Base-by-base conservation (phyloP, 192 early-diverging fungal genomes). In the Coemansia sp. region DNA sequence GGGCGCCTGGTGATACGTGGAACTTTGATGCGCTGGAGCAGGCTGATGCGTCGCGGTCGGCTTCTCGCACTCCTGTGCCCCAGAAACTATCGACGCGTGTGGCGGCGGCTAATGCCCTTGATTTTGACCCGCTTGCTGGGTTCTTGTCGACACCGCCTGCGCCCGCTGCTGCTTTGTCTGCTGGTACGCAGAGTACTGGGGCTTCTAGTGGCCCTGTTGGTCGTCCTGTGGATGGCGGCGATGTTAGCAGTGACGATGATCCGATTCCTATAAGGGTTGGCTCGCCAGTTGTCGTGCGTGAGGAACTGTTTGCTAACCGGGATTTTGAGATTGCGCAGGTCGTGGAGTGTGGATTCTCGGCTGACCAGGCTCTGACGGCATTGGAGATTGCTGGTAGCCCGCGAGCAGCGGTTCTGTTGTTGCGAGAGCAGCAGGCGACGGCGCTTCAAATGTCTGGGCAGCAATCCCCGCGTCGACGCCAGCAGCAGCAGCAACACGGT, bases 301-400 rank as follows among this genome's bases (percentile, higher is more conserved):
- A 26, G n/a, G 67, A 69, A 26, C 23, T 70, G 39, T 69, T 69
- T 65, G 63, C 37, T 31, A 74, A 71, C 11, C 62, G 74, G n/a
- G 79, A 81, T 46, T 81, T 76, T 67, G 79, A 81, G 56, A 85
- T 95, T 63, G 88, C 91, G 4, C 85, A 90, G 74, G 83, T 97
- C 39, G 85, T 88, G 13, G 87, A 86, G 26, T 92, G 93, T 87
- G 93, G 93, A 1, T 97, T 94, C 67, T 83, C 89, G 20, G 73
- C 73, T 0, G 84, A 85, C 7, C 80, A 86, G 57, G 87, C 93
- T 0, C 78, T 68, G 43, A 66, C 82, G 18, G 93, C 95, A 3
- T 70, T 97, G 50, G 85, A 84, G 33, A 89, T 88, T 36, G 84
- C 88, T 1, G 85, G 84, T 11, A 85, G 75, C 58, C 84, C 89